These are phyloP conservation scores for Serendipita sp. DNA, from an alignment of 768 basidiomycete species.

Conservation along the genomic window DNA sequence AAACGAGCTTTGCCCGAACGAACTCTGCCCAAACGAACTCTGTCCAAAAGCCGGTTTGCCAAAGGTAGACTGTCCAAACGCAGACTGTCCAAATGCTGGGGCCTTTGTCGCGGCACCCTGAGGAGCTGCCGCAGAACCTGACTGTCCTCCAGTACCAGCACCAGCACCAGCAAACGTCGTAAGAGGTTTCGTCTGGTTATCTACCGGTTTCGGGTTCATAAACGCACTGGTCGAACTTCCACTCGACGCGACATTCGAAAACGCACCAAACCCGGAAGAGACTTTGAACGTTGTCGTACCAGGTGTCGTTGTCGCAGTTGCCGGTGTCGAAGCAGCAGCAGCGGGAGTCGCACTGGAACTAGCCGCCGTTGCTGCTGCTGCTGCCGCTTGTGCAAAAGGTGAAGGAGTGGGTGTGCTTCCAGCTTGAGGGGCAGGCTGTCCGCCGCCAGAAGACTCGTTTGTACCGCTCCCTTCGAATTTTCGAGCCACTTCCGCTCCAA, in stretches of 20 bases:
- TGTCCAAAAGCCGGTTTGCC: slow-evolving; percentile 22
- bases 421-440: not conserved
- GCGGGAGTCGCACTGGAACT: not conserved
- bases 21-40: slow-evolving; percentile 31
- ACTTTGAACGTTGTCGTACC: not conserved
- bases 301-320: not conserved
- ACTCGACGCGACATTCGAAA: not conserved
- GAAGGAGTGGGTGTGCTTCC: not conserved
- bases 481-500: not conserved
- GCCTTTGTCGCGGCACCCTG: not conserved
- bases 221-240: not conserved
- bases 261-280: not conserved
- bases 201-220: not conserved
- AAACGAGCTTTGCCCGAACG: slow-evolving; percentile 15
- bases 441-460: not conserved
- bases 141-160: not conserved
- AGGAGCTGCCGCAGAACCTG: not conserved
- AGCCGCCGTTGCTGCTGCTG: not conserved
- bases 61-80: slow-evolving; percentile 38
- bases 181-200: not conserved
- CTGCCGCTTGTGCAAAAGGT: not conserved
- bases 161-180: not conserved
- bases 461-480: too few relatives aligned
- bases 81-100: slow-evolving; percentile 18
- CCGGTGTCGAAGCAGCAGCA: not conserved